phyloP scores from a whole-genome alignment of 495 filamentous ascomycete genomes.

The Aspergillus saccharolyticus region DNA sequence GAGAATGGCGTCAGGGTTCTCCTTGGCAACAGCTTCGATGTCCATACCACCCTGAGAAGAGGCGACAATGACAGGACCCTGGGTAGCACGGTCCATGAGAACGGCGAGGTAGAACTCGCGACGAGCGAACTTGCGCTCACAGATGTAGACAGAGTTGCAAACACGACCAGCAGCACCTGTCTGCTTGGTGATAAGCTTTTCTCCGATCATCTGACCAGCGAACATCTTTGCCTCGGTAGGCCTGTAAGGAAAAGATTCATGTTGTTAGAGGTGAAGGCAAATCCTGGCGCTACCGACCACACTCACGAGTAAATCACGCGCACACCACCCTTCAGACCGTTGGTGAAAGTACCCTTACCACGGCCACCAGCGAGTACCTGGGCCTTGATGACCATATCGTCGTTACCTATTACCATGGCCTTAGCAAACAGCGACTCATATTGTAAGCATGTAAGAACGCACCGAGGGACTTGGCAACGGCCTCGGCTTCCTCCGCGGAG shows the following conservation, averaged over 20 bases:
- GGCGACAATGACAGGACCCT: constrained; percentile 91
- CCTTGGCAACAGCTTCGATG: constrained; percentile 96
- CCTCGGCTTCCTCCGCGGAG: constrained; percentile 81
- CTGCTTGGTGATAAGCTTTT: constrained; percentile 99
- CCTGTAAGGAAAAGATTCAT: constrained; percentile 29
- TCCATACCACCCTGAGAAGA: constrained; percentile 99
- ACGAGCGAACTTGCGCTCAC: constrained; percentile 98
- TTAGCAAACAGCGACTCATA: constrained; percentile 19
- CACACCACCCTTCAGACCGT: constrained; percentile 97
- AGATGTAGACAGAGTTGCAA: constrained; percentile 96
- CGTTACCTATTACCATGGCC: constrained; percentile 53
- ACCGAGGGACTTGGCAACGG: constrained; percentile 83
- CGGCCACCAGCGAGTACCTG: constrained; percentile 96
- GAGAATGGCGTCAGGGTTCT: constrained; percentile 90
- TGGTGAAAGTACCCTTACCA: constrained; percentile 96
- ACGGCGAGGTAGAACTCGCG: constrained; percentile 98
- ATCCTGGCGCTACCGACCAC: neutral
- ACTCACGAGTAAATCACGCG: constrained; percentile 93
- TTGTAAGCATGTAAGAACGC: constrained; percentile 16
- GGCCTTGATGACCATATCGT: constrained; percentile 99
- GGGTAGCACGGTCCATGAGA: constrained; percentile 90
- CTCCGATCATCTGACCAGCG: constrained; percentile 97
- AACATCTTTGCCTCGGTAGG: constrained; percentile 92
- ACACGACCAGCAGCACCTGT: constrained; percentile 86
- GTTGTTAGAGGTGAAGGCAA: constrained; percentile 15